Evolutionary conservation across 208 protist genomes (phyloP), one percentile per base, ranked within the genome.

Genomic region (Tetramitus jugosus): DNA sequence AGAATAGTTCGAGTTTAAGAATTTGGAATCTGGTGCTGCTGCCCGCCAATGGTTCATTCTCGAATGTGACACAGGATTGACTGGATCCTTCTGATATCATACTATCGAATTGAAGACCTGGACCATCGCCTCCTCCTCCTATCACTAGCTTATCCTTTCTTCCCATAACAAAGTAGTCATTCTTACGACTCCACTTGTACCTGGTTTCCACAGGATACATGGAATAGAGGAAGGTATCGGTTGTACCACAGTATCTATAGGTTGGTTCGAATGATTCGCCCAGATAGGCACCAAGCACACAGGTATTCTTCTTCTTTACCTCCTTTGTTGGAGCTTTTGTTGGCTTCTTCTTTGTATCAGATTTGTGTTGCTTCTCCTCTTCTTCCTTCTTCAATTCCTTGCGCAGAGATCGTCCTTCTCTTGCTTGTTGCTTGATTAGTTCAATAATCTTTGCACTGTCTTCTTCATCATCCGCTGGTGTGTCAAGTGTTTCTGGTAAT

Each of bases 81-180:
- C 42, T 53, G 31, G n/a, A 39, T 37, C 67, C 67, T 53, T 29
- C n/a, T 26, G 10, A 35, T 23, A 74, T 13, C 17, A 39, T 4
- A 37, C 53, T 42, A 53, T 74, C 67, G 17, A 74, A 53, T 37
- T 53, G 17, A 2, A 74, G 20, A 14, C n/a, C 67, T n/a, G 67
- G 42, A 23, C 67, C 67, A 53, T 74, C 42, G 7, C 42, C 67
- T 39, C 67, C 67, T 37, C 10, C 39, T 39, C 67, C 67, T 53
- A 74, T 53, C 23, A 74, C 42, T 0, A 74, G 20, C 37, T 39
- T 53, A 43, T 74, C 42, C 3, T 74, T 53, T 53, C 42, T 74
- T 39, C 67, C 67, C 67, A 74, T 53, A 0, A 74, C 67, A 43
- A 74, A 74, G 37, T 42, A 74, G n/a, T 74, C 67, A 74, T 74